A percentile compares a stretch with the other conserved stretches of the same genome.
phyloP scores from a whole-genome alignment of 1,139 yeast species.

The Geotrichum carabidarum region DNA sequence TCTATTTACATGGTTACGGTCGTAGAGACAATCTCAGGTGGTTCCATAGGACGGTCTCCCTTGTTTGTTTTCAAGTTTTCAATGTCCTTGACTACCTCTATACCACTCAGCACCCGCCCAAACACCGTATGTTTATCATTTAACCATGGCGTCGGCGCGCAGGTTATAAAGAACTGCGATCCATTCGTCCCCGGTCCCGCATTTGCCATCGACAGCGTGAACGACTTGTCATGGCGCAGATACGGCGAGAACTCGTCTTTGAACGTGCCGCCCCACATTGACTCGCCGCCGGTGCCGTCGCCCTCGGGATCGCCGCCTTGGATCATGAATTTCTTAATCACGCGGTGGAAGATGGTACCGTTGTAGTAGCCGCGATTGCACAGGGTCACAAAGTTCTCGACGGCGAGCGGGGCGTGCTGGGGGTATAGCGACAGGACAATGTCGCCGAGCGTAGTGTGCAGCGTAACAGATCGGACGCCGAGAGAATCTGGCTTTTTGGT shows the following conservation, averaged over 20 bases:
- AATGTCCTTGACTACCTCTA: slow-evolving; percentile 37
- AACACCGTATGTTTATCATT: slow-evolving; percentile 58
- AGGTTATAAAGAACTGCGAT: slow-evolving; percentile 57
- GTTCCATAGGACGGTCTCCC: slow-evolving; percentile 36
- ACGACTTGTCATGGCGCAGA: slow-evolving; percentile 43
- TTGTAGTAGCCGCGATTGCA: slow-evolving; percentile 43
- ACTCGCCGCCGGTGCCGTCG: slow-evolving; percentile 48
- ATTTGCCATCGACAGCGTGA: slow-evolving; percentile 55
- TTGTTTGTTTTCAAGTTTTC: slow-evolving; percentile 26
- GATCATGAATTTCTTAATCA: slow-evolving; percentile 48
- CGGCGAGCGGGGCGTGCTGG: slow-evolving; percentile 42
- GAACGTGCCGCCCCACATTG: slow-evolving; percentile 42
- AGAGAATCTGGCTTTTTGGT: slow-evolving; percentile 10
- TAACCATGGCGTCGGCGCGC: slow-evolving; percentile 44
- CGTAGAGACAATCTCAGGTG: slow-evolving; percentile 32
- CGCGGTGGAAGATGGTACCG: slow-evolving; percentile 45
- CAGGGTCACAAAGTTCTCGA: slow-evolving; percentile 43
- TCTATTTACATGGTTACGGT: slow-evolving; percentile 9
- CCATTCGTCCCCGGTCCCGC: slow-evolving; percentile 61
- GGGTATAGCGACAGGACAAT: slow-evolving; percentile 41
- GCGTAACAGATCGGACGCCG: slow-evolving; percentile 22
- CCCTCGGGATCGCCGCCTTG: slow-evolving; percentile 53
- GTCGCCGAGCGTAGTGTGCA: slow-evolving; percentile 49
- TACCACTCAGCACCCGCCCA: slow-evolving; percentile 47
- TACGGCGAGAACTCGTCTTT: slow-evolving; percentile 43